These are phyloP conservation scores for Leccinum incarnatum DNA, from an alignment of 768 basidiomycete species.

Conservation along the genomic window DNA sequence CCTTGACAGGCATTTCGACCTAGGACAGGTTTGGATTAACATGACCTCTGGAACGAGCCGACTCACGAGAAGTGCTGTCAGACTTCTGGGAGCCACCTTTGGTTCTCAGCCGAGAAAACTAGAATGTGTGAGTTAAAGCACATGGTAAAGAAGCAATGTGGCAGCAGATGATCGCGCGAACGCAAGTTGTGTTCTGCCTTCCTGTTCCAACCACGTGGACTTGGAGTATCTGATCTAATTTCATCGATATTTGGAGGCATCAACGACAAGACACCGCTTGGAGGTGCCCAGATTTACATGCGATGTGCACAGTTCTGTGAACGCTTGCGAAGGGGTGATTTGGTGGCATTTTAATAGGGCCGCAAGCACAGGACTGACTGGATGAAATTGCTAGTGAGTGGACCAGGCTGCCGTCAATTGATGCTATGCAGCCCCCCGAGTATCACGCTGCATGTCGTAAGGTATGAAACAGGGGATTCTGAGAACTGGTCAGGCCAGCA, in stretches of 20 bases:
- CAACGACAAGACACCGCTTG: neutral
- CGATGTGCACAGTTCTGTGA: neutral
- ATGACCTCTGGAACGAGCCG: neutral
- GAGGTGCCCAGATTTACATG: no score
- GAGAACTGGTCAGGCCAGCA: neutral
- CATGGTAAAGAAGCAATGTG: neutral
- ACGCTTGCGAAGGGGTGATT: neutral
- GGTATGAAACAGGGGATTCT: neutral
- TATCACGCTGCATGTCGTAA: conserved; percentile 7
- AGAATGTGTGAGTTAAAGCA: neutral
- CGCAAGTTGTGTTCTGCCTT: neutral
- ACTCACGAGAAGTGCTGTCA: neutral
- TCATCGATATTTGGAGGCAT: neutral
- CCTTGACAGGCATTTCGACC: neutral
- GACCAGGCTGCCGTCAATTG: neutral
- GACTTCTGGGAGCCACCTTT: neutral
- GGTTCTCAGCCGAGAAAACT: neutral
- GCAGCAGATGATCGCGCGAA: neutral
- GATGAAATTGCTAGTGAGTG: neutral
- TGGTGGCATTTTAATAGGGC: neutral
- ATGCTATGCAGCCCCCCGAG: neutral
- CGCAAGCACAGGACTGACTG: neutral
- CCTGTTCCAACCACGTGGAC: neutral
- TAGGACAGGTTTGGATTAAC: neutral
- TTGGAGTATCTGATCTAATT: neutral